Evolutionary conservation across 805 yeast genomes (phyloP), one percentile per base, ranked within the genome.

Genomic region (Hanseniaspora taiwanica): DNA sequence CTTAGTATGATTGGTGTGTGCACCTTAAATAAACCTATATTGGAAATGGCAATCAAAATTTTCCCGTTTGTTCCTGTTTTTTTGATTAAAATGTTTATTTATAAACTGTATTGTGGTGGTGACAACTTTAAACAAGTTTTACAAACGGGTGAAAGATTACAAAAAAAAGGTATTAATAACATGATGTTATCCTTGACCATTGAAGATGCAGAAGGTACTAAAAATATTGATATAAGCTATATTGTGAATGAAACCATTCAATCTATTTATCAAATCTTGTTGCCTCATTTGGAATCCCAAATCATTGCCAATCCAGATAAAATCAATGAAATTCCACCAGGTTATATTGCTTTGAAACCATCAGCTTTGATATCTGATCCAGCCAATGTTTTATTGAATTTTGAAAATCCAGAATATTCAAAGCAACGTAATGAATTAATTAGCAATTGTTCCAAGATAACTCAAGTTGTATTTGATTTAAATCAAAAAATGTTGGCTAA

Each of bases 111-210:
- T 63, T 81, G 93, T 56, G 97, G 97, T 31, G 97, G 97, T 42
- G 89, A 82, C 51, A 74, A 72, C 44, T 69, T 79, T 41, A 59
- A 60, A 9, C 81, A 86, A 47, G 91, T 87, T 12, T 65, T 74
- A 40, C 57, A 65, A 41, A 81, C 94, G 3, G 94, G 94, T 40
- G 63, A 67, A 41, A 65, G 74, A 43, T 68, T 87, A 48, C 66
- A 74, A 40, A 58, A 69, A 39, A 69, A 94, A 45, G 94, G 94
- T 8, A 81, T 86, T 53, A 75, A 82, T 49, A 89, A 87, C 65
- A 84, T 87, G 94, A 85, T 87, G 94, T 65, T 87, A n/a, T 80
- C 93, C 1, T 74, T 85, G 57, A 84, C 96, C 13, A 86, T 87
- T 39, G 97, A 87, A 62, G 94, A 91, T 42, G 79, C 96, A 40